A percentile compares a stretch with the other conserved stretches of the same genome.
Evolutionary conservation across 225 moss, liverwort and hornwort species (phyloP).

Genomic region (Ulota crispa): DNA sequence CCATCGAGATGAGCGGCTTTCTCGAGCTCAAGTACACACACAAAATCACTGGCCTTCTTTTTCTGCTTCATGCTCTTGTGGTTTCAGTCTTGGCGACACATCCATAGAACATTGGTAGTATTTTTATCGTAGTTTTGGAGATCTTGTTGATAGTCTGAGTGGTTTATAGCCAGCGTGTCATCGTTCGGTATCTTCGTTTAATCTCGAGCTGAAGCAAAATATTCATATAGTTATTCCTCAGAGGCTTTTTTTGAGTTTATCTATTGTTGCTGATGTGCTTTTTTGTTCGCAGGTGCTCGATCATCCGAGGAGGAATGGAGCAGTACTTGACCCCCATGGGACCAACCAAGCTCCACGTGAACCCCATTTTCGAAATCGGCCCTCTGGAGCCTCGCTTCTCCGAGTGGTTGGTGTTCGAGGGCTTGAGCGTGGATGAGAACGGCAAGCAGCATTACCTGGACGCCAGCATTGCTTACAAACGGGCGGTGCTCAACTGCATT

Average conservation of each 20-base stretch:
- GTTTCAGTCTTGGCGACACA: neutral
- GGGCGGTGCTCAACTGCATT: constrained; percentile 80
- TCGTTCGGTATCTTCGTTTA: neutral
- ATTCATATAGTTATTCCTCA: neutral
- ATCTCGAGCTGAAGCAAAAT: neutral
- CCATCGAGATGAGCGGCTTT: constrained; percentile 90
- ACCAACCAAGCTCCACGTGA: constrained; percentile 84
- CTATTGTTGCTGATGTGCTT: neutral
- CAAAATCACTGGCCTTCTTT: neutral
- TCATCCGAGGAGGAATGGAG: constrained; percentile 76
- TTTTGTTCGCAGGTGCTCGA: constrained; percentile 53
- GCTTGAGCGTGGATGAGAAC: constrained; percentile 78
- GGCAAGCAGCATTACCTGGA: constrained; percentile 86
- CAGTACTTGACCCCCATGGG: constrained; percentile 95
- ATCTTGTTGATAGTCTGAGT: neutral
- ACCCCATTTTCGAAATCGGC: constrained; percentile 88
- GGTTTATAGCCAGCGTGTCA: neutral
- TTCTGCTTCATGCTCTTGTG: neutral
- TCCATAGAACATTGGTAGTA: neutral
- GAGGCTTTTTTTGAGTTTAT: neutral
- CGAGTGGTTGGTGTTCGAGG: constrained; percentile 88
- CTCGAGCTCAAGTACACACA: constrained; percentile 69
- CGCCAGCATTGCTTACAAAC: constrained; percentile 80
- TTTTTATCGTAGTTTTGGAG: neutral
- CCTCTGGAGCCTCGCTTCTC: constrained; percentile 86